Evolutionary conservation across 2,329 filamentous ascomycete species (phyloP).

Genomic region (Aspergillus texensis): DNA sequence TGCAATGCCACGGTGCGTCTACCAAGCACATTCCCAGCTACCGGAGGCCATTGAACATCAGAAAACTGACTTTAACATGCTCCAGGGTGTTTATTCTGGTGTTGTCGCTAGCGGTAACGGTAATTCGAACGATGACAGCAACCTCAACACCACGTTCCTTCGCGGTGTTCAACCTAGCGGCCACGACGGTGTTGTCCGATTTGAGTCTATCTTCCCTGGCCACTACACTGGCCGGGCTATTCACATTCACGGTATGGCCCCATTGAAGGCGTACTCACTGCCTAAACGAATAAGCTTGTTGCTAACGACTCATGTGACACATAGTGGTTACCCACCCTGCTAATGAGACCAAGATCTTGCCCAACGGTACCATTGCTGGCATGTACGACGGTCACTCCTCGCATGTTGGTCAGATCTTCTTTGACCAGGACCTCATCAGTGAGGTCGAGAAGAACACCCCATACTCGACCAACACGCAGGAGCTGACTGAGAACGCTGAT

Average conservation of each 20-base stretch:
- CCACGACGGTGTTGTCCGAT: constrained; percentile 45
- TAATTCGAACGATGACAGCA: constrained; percentile 38
- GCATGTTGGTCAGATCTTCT: constrained; percentile 1
- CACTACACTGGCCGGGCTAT: constrained; percentile 47
- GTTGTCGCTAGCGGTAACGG: constrained; percentile 41
- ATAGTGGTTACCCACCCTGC: constrained; percentile 30
- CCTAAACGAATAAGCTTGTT: not conserved
- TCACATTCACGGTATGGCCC: constrained; percentile 37
- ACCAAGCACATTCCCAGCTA: not conserved
- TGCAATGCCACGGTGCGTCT: constrained; percentile 41
- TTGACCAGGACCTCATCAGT: not conserved
- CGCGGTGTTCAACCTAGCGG: constrained; percentile 50
- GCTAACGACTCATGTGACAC: not conserved
- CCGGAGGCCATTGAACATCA: not conserved
- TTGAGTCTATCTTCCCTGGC: constrained; percentile 49
- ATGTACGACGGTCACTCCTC: not conserved
- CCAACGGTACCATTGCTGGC: not conserved
- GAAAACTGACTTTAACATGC: not conserved
- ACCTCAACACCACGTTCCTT: constrained; percentile 49
- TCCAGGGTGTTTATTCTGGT: constrained; percentile 43
- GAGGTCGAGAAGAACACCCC: not conserved
- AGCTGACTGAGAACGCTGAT: not conserved
- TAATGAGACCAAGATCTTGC: constrained; percentile 24
- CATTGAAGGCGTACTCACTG: not conserved
- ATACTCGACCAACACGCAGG: not conserved